Percentiles rank a stretch among this genome's conserved stretches.
phyloP scores from a whole-genome alignment of 1,284 basidiomycete genomes.

The Exobasidium cylindrosporum region DNA sequence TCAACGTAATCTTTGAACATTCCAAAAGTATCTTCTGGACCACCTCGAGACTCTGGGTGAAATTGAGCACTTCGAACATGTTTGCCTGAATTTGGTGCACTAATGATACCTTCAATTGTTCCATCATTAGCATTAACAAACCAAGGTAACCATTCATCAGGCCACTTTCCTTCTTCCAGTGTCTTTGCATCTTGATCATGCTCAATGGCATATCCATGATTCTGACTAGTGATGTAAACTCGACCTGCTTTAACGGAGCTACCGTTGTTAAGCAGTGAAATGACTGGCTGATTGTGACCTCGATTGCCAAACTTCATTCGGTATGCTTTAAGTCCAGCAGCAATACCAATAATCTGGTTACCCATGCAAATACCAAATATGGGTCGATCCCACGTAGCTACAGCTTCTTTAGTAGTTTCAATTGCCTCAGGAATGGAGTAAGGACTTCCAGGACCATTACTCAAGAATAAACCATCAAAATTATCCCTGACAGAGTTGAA shows the following conservation, averaged over 20 bases:
- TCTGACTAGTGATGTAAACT: constrained; percentile 83
- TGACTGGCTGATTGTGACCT: constrained; percentile 98
- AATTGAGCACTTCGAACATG: constrained; percentile 53
- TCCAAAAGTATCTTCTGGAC: constrained; percentile 51
- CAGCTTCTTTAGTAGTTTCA: constrained; percentile 73
- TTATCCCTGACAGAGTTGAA: constrained; percentile 84
- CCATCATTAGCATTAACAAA: constrained; percentile 55
- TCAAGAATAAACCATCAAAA: constrained; percentile 91
- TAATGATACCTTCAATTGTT: constrained; percentile 49
- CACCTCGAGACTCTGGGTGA: constrained; percentile 53
- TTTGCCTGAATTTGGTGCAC: constrained; percentile 24
- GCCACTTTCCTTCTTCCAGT: constrained; percentile 47
- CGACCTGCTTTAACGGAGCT: constrained; percentile 69
- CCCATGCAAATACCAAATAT: constrained; percentile 99
- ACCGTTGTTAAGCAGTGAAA: constrained; percentile 65
- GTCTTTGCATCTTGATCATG: constrained; percentile 20
- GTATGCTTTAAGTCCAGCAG: constrained; percentile 92
- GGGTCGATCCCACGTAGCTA: constrained; percentile 80
- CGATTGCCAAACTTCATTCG: constrained; percentile 97
- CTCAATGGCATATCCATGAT: constrained; percentile 58
- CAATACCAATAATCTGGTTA: constrained; percentile 78
- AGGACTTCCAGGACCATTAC: constrained; percentile 95
- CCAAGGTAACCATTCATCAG: constrained; percentile 51
- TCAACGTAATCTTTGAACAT: constrained; percentile 53
- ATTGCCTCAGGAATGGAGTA: constrained; percentile 80